phyloP scores from a whole-genome alignment of 495 filamentous ascomycete genomes.

The Opeltia flavorubescens region DNA sequence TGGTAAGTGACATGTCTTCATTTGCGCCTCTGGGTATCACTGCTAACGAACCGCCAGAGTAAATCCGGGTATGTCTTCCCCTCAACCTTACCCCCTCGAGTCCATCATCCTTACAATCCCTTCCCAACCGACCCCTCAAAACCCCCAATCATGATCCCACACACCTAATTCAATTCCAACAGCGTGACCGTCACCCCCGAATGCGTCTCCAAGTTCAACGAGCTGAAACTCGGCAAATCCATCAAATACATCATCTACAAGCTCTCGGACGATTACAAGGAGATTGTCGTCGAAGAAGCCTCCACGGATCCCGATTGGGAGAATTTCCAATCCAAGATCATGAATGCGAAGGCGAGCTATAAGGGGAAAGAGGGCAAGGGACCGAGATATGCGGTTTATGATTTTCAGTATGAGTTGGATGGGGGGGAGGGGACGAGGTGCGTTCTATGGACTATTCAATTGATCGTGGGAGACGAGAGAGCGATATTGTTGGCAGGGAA shows the following conservation, averaged over 20 bases:
- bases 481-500: no score
- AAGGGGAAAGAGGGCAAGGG: conserved; percentile 53
- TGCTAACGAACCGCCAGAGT: no score
- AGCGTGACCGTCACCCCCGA: conserved; percentile 71
- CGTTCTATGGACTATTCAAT: conserved; percentile 3
- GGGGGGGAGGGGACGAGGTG: conserved; percentile 74
- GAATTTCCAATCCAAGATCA: conserved; percentile 64
- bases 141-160: conserved; percentile 5
- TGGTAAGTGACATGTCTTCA: conserved; percentile 2
- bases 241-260: conserved; percentile 96
- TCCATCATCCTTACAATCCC: conserved; percentile 10
- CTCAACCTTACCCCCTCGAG: no score
- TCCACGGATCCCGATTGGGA: conserved; percentile 55
- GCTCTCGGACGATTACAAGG: conserved; percentile 81
- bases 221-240: conserved; percentile 79
- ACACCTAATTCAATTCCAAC: conserved; percentile 6
- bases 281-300: conserved; percentile 70
- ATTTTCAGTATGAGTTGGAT: conserved; percentile 70
- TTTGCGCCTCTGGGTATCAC: no score
- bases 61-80: conserved; percentile 49
- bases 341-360: conserved; percentile 43
- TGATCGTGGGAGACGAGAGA: not conserved
- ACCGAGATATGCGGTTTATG: conserved; percentile 87
- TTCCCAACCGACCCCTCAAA: conserved; percentile 1
- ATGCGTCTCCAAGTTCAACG: conserved; percentile 72